A percentile compares a stretch with the other conserved stretches of the same genome.
Evolutionary conservation across 306 rosid genomes (phyloP).

Genomic region (Biancaea sappan): DNA sequence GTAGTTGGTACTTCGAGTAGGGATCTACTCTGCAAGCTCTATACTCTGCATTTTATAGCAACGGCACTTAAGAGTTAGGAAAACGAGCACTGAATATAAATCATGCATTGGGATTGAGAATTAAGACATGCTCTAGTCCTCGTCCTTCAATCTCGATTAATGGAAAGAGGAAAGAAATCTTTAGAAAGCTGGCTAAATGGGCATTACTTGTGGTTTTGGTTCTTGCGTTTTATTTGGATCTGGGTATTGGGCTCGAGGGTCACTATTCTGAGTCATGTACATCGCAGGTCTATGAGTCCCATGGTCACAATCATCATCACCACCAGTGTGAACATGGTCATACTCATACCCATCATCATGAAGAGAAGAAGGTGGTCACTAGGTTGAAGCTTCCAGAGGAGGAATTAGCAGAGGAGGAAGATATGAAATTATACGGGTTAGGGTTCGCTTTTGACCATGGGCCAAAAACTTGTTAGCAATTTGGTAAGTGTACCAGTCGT

Average conservation of each 20-base stretch:
- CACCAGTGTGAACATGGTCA: not conserved
- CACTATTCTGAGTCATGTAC: slow-evolving; percentile 37
- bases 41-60: too few species aligned
- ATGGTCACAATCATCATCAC: slow-evolving; percentile 23
- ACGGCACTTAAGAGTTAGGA: too few species aligned
- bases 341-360: slow-evolving; percentile 24
- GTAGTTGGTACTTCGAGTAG: not conserved
- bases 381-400: slow-evolving; percentile 69
- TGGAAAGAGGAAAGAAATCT: not conserved
- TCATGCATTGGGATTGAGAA: not conserved
- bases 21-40: too few species aligned
- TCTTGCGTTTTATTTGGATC: slow-evolving; percentile 55
- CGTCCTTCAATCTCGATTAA: not conserved
- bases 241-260: slow-evolving; percentile 41
- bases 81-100: too few species aligned
- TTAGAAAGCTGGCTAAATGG: not conserved
- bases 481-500: too few species aligned
- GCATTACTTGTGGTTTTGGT: slow-evolving; percentile 36
- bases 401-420: slow-evolving; percentile 97
- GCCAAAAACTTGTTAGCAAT: too few species aligned
- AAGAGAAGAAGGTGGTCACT: slow-evolving; percentile 16
- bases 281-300: slow-evolving; percentile 28
- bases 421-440: slow-evolving; percentile 79
- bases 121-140: not conserved
- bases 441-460: slow-evolving; percentile 45